Percentiles rank a stretch among this genome's conserved stretches.
phyloP scores from a whole-genome alignment of 2,329 filamentous ascomycete genomes.

The Lithohypha guttulata region DNA sequence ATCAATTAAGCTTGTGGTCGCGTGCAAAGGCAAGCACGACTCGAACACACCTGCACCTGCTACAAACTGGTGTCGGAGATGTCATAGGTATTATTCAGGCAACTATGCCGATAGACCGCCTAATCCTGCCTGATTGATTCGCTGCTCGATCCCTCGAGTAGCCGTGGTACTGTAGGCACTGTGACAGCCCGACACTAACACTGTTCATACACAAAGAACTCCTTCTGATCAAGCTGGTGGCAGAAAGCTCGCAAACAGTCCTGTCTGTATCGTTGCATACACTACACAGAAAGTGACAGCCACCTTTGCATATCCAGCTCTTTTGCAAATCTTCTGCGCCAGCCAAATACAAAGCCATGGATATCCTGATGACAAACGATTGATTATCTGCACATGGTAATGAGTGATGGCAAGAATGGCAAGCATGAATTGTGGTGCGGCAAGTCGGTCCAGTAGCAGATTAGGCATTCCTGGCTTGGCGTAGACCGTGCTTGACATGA shows the following conservation, averaged over 20 bases:
- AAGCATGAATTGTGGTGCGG: conserved; percentile 61
- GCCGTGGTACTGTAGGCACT: too few relatives aligned
- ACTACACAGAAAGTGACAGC: conserved; percentile 61
- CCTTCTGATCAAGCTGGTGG: conserved; percentile 80
- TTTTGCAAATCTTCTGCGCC: conserved; percentile 34
- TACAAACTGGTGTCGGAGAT: too few relatives aligned
- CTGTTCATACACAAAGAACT: too few relatives aligned
- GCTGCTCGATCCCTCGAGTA: too few relatives aligned
- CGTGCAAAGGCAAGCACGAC: conserved; percentile 4
- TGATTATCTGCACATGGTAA: conserved; percentile 93
- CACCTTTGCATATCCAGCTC: conserved; percentile 18
- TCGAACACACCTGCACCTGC: too few relatives aligned
- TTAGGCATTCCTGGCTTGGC: neutral
- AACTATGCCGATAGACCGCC: too few relatives aligned
- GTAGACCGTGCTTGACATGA: conserved; percentile 9
- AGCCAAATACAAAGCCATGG: conserved; percentile 83
- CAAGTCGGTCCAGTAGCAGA: conserved; percentile 40
- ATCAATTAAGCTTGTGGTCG: neutral
- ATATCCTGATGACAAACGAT: conserved; percentile 75
- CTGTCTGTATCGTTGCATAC: conserved; percentile 74
- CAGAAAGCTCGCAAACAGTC: conserved; percentile 78
- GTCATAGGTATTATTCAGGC: too few relatives aligned
- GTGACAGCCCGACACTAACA: too few relatives aligned
- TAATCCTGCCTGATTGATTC: too few relatives aligned
- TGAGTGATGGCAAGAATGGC: conserved; percentile 60